Conservation (phyloP, 2,329 filamentous ascomycete genomes). For the Microsporum ferrugineum region DNA sequence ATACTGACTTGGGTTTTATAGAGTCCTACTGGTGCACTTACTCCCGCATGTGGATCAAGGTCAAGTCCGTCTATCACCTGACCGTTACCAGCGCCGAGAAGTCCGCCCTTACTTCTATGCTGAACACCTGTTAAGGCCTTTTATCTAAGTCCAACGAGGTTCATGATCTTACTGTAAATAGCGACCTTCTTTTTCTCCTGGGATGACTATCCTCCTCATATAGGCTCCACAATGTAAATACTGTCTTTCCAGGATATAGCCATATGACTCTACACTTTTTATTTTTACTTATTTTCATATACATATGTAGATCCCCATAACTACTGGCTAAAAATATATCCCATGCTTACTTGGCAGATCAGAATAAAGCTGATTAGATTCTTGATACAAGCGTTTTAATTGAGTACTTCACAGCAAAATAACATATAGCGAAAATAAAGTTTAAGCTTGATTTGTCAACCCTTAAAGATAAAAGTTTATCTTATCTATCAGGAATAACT, state of each 20-base stretch:
- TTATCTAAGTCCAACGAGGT: background rate
- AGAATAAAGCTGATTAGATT: background rate
- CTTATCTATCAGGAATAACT: no score
- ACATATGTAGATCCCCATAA: background rate
- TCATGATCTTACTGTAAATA: background rate
- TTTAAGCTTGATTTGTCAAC: no score
- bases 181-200: background rate
- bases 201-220: background rate
- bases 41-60: conserved; percentile 62
- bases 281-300: background rate
- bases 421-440: no score
- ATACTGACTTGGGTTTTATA: conserved; percentile 10
- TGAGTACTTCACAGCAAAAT: no score
- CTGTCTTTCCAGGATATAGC: background rate
- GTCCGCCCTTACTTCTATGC: conserved; percentile 52
- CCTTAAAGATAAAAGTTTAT: no score
- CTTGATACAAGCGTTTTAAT: background rate
- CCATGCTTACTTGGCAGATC: background rate
- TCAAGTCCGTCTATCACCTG: conserved; percentile 62
- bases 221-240: background rate
- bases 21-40: conserved; percentile 65
- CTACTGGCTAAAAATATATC: background rate
- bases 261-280: background rate
- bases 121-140: conserved; percentile 23
- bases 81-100: conserved; percentile 63